phyloP scores from a whole-genome alignment of 495 filamentous ascomycete species.

The Podospora comata region DNA sequence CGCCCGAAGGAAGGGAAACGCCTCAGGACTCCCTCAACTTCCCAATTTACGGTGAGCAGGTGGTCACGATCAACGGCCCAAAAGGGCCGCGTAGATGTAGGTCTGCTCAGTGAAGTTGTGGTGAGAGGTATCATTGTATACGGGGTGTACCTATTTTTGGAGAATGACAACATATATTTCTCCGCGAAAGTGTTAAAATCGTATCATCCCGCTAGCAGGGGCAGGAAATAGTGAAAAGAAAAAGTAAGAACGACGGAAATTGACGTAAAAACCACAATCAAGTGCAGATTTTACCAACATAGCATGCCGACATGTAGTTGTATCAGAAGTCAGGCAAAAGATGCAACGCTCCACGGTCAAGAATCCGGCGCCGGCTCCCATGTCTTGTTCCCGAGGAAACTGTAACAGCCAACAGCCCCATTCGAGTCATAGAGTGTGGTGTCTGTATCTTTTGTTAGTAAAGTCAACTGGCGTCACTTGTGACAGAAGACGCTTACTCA shows the following conservation, averaged over 20 bases:
- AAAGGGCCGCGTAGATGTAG: not conserved
- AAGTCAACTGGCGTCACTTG: not conserved
- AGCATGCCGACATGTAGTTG: not conserved
- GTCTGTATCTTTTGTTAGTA: conserved; percentile 17
- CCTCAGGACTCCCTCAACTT: conserved; percentile 2
- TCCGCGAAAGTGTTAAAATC: not conserved
- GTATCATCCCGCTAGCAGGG: not conserved
- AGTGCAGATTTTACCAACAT: not conserved
- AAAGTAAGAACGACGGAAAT: not conserved
- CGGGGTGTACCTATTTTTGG: not conserved
- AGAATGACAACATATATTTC: not conserved
- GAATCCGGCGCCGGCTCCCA: conserved; percentile 4
- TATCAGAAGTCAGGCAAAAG: not conserved
- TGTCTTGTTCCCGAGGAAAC: conserved; percentile 20
- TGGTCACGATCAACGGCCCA: conserved; percentile 21
- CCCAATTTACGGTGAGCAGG: not conserved
- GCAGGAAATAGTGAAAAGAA: not conserved
- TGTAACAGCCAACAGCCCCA: conserved; percentile 20
- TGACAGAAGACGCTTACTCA: conserved; percentile 16
- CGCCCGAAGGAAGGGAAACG: not conserved
- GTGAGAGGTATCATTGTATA: not conserved
- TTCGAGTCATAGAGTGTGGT: conserved; percentile 19
- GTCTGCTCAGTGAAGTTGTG: not conserved
- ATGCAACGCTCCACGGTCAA: not conserved
- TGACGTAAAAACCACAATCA: not conserved